Base-by-base conservation (phyloP, 441 rosid species). In the Euphorbia neoarborescens region DNA sequence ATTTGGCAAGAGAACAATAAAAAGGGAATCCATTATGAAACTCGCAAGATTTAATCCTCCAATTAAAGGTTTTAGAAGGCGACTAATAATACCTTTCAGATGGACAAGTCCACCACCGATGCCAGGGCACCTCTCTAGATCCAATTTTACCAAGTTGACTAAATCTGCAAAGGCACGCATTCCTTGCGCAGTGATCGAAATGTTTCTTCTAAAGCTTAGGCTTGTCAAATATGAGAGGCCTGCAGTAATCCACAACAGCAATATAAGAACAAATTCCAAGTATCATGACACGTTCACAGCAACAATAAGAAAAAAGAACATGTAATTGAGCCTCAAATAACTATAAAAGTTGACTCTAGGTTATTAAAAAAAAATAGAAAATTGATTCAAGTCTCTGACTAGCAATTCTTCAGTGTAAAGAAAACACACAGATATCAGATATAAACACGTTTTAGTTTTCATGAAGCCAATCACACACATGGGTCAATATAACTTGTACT, bases 51-150 rank as follows among this genome's bases (percentile, higher is more conserved):
- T 58, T 25, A 19, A 17, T 5, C 42, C 27, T 42, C 12, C 12
- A 54, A 28, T 51, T 24, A 56, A 5, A 44, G n/a, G 0, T 54
- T 51, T 32, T 56, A 20, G 68, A n/a, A 25, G 40, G 5, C 42
- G 4, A 22, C n/a, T n/a, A n/a, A 46, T n/a, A 61, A 50, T 68
- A 91, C 98, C 98, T 86, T 81, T 85, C 6, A 94, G 82, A 79
- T 89, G 79, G 73, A 83, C 75, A 53, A 94, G 88, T 12, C 98
- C 96, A 34, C 89, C 91, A 7, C 83, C 78, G 78, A 94, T 86
- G 42, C 89, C 83, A 42, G 89, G 91, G 70, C 98, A 94, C 78
- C 92, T 85, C 81, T 91, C 97, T 79, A 93, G 82, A 80, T 93
- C 96, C 83, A 93, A 65, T 71, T 87, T 85, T 79, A 68, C 77